phyloP scores from a whole-genome alignment of 129 eudicot genomes.

The Pittosporum tobira region DNA sequence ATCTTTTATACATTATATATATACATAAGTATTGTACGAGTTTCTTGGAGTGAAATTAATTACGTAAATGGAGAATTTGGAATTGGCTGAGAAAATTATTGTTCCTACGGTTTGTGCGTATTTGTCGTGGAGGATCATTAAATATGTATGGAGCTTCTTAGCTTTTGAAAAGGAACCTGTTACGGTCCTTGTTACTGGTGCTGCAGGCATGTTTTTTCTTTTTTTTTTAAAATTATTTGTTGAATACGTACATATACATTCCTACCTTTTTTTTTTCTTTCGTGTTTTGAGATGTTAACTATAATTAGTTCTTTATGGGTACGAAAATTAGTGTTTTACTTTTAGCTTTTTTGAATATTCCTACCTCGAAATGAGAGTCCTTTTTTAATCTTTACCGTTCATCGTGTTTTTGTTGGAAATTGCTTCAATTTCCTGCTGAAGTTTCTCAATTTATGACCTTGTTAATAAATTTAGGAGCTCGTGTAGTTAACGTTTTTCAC shows the following conservation, averaged over 20 bases:
- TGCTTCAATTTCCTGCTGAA: no score
- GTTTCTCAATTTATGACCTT: no score
- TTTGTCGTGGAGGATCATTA: conserved; percentile 58
- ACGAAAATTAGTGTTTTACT: not conserved
- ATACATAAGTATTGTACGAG: not conserved
- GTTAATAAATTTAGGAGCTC: no score
- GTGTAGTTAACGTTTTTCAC: no score
- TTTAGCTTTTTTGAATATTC: no score
- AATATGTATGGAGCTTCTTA: conserved; percentile 60
- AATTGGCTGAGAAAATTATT: conserved; percentile 38
- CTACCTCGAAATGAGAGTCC: no score
- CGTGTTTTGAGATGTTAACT: no score
- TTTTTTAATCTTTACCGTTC: no score
- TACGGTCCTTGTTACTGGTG: conserved; percentile 70
- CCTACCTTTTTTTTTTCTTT: not conserved
- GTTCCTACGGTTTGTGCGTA: conserved; percentile 38
- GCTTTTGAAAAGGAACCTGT: conserved; percentile 66
- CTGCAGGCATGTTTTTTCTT: conserved; percentile 65
- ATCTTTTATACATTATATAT: conserved; percentile 14
- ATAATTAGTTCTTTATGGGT: no score
- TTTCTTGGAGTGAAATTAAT: conserved; percentile 4
- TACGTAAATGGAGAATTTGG: conserved; percentile 52
- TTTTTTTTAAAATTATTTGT: not conserved
- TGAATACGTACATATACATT: not conserved
- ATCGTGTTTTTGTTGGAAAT: no score